These are phyloP conservation scores for Gremmenia infestans DNA, from an alignment of 2,329 filamentous ascomycete genomes.

Conservation along the genomic window DNA sequence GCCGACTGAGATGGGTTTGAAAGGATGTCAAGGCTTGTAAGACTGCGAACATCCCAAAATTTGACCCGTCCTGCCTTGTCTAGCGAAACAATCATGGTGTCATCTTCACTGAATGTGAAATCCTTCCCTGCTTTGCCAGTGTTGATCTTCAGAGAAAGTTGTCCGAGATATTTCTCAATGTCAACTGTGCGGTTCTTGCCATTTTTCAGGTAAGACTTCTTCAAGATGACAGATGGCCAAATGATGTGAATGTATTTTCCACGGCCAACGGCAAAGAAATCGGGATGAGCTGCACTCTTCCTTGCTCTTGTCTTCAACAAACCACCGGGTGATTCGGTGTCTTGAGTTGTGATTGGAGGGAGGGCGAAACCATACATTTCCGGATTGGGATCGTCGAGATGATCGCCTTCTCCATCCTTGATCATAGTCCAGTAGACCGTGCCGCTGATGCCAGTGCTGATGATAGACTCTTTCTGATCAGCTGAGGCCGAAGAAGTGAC, in stretches of 20 bases:
- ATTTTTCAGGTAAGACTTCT: constrained; percentile 58
- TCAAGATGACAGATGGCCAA: constrained; percentile 59
- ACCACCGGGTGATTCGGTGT: constrained; percentile 86
- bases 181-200: constrained; percentile 68
- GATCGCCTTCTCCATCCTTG: constrained; percentile 69
- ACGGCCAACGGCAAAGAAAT: constrained; percentile 91
- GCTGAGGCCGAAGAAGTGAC: constrained; percentile 67
- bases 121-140: constrained; percentile 98
- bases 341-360: constrained; percentile 77
- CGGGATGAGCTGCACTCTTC: constrained; percentile 80
- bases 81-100: constrained; percentile 87
- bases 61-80: constrained; percentile 96
- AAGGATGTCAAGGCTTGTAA: constrained; percentile 45
- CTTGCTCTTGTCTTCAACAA: constrained; percentile 94
- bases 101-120: constrained; percentile 95
- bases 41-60: constrained; percentile 92
- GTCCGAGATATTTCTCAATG: constrained; percentile 79
- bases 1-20: constrained; percentile 18
- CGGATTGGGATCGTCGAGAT: constrained; percentile 71
- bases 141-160: constrained; percentile 87
- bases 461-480: constrained; percentile 69
- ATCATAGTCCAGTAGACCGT: constrained; percentile 94
- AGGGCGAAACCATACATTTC: constrained; percentile 86
- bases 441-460: constrained; percentile 90
- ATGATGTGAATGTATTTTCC: constrained; percentile 96